Base-by-base conservation (phyloP, 306 rosid species). In the Vigna angularis region DNA sequence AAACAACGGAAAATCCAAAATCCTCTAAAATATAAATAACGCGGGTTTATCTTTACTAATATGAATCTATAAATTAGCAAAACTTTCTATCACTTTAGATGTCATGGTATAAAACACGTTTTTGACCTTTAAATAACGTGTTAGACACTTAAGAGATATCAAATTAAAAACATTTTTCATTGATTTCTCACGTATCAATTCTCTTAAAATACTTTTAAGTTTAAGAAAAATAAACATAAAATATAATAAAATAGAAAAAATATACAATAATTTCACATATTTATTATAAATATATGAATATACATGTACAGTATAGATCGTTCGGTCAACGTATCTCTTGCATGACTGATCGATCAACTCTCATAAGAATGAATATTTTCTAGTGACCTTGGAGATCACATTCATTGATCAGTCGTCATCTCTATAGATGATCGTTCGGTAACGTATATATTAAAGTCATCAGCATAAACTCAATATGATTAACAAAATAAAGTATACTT, bases 1-100 rank as follows among this genome's bases (percentile, higher is more conserved):
- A 17, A 59, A 49, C 42, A 61, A 51, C 16, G 16, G 26, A 59
- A 69, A 10, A 26, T 62, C 36, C 20, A 61, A 28, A 48, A 51
- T 57, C 24, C 52, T 45, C 36, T 16, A 49, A 73, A 32, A 65
- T 65, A 52, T 62, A 68, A 53, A 63, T 65, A 44, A 36, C 45
- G 42, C 66, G 18, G 57, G 57, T 14, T 56, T 22, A 49, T 70
- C 67, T 47, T 73, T 28, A 52, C 36, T 79, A 57, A 55, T 9
- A 53, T 64, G 17, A 30, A 59, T 28, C 7, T 59, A 30, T 30
- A 44, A 30, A 59, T 17, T 2, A 28, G 10, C 4, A 28, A 30
- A 14, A 6, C 44, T 16, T 5, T 61, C 66, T 62, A 15, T 62
- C 15, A 36, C 1, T 30, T 30, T 36, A 30, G 32, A 61, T 61